Evolutionary conservation across 192 early-diverging fungal species (phyloP).

Genomic region (Podila epicladia): DNA sequence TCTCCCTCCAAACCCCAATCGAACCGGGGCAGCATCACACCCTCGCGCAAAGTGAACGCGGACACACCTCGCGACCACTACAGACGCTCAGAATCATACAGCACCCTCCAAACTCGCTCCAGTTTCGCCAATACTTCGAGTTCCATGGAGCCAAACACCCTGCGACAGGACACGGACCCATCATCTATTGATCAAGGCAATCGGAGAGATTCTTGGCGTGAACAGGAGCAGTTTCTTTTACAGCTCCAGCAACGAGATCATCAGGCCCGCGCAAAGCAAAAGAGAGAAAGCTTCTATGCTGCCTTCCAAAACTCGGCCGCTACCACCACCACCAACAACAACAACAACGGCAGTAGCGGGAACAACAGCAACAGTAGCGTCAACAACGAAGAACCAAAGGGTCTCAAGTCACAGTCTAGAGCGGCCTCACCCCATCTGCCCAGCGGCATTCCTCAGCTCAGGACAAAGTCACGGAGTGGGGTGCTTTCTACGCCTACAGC

Average conservation of each 20-base stretch:
- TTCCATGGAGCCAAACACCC: neutral
- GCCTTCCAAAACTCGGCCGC: slow-evolving; percentile 25
- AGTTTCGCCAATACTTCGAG: slow-evolving; percentile 1
- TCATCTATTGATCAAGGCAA: neutral
- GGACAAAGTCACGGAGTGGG: slow-evolving; percentile 50
- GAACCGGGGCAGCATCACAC: slow-evolving; percentile 12
- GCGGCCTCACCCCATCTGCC: slow-evolving; percentile 44
- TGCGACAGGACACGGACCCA: neutral
- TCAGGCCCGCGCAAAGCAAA: slow-evolving; percentile 35
- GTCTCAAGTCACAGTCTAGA: slow-evolving; percentile 9
- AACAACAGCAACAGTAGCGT: neutral
- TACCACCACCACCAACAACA: neutral
- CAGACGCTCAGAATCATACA: slow-evolving; percentile 42
- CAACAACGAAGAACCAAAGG: slow-evolving; percentile 25
- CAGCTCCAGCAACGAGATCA: slow-evolving; percentile 47
- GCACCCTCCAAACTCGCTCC: slow-evolving; percentile 18
- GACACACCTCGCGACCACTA: slow-evolving; percentile 23
- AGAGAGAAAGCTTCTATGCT: slow-evolving; percentile 45
- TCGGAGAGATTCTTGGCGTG: slow-evolving; percentile 43
- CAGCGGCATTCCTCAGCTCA: slow-evolving; percentile 41
- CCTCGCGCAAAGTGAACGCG: slow-evolving; percentile 10
- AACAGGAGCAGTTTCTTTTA: slow-evolving; percentile 44
- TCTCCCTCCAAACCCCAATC: slow-evolving; percentile 24
- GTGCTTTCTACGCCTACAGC: slow-evolving; percentile 31
- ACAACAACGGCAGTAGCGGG: slow-evolving; percentile 4